Evolutionary conservation across 495 filamentous ascomycete genomes (phyloP), one percentile per base, ranked within the genome.

Genomic region (Apiosordaria backusii): DNA sequence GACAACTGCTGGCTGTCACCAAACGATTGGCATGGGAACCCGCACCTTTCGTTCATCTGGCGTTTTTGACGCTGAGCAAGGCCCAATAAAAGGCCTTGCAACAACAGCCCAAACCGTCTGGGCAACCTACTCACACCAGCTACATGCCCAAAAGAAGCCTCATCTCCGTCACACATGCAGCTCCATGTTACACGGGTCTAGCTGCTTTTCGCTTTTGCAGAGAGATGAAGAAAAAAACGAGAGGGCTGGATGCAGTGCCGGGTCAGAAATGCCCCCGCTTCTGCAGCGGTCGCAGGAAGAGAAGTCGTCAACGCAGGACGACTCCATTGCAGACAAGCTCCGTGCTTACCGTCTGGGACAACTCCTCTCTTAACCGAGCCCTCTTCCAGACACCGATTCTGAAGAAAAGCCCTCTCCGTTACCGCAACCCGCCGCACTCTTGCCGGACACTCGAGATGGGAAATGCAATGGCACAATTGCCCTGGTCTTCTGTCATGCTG

Each of bases 91-190:
- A 22, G 53, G 19, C 19, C 18, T 21, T 57, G 19, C 53, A 57
- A 16, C 22, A 26, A 23, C 55, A 58, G 55, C 55, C 55, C 22
- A 22, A 58, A 22, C 19, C 55, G 55, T 58, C 25, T 58, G 55
- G 55, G n/a, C 19, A 26, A 58, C 35, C 55, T 13, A 57, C 5
- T 21, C 19, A 24, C 19, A n/a, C 53, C 19, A 57, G 23, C 53
- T 57, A 24, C 19, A 57, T 21, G 53, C 35, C 35, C 53, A 57
- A 57, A 57, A 22, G 15, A 26, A 58, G 55, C 55, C 55, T 58
- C 22, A 22, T 25, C 21, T 23, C 9, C 26, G 55, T 22, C 7
- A 15, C 55, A 58, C 21, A 23, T 24, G 19, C 54, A 22, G 53
- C 35, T 45, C 35, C 35, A 45, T 45, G 35, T 45, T 45, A 45